Evolutionary conservation across 2,329 filamentous ascomycete genomes (phyloP).

Genomic region (Pestalotiopsis sp.): DNA sequence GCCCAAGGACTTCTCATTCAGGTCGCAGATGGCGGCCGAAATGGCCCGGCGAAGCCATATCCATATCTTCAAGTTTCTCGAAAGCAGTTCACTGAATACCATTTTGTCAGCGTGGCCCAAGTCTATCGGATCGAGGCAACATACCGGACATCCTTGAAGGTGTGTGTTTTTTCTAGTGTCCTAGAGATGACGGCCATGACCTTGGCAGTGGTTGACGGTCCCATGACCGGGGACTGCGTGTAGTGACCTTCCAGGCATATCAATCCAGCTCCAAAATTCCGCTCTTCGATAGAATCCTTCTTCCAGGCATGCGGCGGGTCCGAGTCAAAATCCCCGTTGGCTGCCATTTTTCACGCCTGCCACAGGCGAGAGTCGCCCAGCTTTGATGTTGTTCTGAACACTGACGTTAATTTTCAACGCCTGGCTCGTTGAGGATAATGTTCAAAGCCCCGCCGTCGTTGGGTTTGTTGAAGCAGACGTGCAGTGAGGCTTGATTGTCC

Average conservation of each 20-base stretch:
- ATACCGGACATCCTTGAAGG: conserved; percentile 60
- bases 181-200: conserved; percentile 60
- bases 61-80: conserved; percentile 66
- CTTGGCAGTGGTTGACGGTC: conserved; percentile 54
- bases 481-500: background rate
- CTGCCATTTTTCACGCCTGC: conserved; percentile 14
- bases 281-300: conserved; percentile 61
- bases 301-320: conserved; percentile 30
- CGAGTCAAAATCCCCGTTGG: conserved; percentile 19
- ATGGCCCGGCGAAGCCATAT: conserved; percentile 66
- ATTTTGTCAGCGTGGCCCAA: background rate
- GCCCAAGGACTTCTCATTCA: conserved; percentile 62
- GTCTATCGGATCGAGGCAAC: conserved; percentile 14
- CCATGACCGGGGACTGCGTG: conserved; percentile 57
- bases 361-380: background rate
- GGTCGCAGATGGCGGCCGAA: conserved; percentile 59
- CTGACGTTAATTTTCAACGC: background rate
- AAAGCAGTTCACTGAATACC: conserved; percentile 54
- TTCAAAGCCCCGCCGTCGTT: background rate
- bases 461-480: background rate
- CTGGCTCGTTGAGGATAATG: background rate
- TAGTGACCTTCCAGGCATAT: conserved; percentile 65
- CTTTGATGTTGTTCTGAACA: background rate
- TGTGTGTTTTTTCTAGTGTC: conserved; percentile 66
- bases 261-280: conserved; percentile 61